Evolutionary conservation across 2,329 filamentous ascomycete genomes (phyloP), one percentile per base, ranked within the genome.

Genomic region (Penicillium griseofulvum): DNA sequence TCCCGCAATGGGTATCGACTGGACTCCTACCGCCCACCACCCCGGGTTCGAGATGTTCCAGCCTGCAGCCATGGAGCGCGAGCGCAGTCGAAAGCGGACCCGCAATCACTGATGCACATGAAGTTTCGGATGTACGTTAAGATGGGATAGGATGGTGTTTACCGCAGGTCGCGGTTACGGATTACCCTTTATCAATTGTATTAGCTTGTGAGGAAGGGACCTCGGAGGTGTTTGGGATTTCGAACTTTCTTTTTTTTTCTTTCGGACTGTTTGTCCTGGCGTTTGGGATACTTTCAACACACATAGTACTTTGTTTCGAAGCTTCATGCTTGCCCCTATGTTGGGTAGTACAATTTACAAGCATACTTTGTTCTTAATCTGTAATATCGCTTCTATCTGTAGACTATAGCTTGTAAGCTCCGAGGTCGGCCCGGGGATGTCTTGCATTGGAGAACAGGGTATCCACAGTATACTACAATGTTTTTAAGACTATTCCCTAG

Each of bases 1-100:
- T 0, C 63, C 70, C 8, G 68, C 72, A 11, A 70, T 77, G 65
- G 74, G 76, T 43, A 66, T 79, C 46, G 75, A 78, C 61, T 60
- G 76, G 49, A 73, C 76, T 47, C 74, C 76, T 6, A 58, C 71
- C 47, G 66, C 49, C 33, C 60, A 52, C 24, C 60, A 62, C 47
- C 54, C 49, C n/a, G 63, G 55, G 2, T 38, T 57, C 17, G 67
- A 68, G 54, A 67, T 70, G 65, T 67, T 70, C 26, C 62, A 55
- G 17, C 54, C 63, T 9, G 36, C 53, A 1, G 56, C 42, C 1
- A 62, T 63, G 62, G 63, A 65, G 42, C 62, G 62, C 17, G 63
- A 64, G 42, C 62, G 63, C 44, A 64, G 62, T 46, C 62, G 54
- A 44, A 65, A 65, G 51, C 63, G 63, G 6, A 59, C 62, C 19